These are phyloP conservation scores for Leccinum variicolor DNA, from an alignment of 768 basidiomycete species.

Conservation along the genomic window DNA sequence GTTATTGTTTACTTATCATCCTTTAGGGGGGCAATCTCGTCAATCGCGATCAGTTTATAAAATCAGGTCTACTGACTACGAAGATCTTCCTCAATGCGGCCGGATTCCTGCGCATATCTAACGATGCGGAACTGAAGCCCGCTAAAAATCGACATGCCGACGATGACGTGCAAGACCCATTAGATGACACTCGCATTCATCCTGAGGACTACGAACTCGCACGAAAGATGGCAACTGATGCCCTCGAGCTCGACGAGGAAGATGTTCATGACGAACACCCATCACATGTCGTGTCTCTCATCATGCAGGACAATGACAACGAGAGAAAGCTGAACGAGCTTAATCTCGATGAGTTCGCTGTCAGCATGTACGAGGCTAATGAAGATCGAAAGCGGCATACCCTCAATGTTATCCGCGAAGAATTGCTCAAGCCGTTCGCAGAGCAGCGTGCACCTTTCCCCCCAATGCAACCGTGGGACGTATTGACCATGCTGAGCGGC, in stretches of 20 bases:
- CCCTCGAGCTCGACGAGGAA: constrained; percentile 96
- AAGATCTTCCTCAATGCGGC: constrained; percentile 91
- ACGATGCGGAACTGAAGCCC: constrained; percentile 62
- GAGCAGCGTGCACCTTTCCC: constrained; percentile 70
- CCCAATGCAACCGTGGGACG: constrained; percentile 68
- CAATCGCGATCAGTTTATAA: constrained; percentile 88
- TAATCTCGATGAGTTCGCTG: constrained; percentile 94
- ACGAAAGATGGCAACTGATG: constrained; percentile 97
- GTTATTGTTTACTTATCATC: background rate
- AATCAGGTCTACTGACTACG: constrained; percentile 72
- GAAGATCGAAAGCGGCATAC: constrained; percentile 86
- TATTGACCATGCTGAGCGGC: constrained; percentile 93
- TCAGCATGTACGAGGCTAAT: constrained; percentile 82
- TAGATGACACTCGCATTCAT: constrained; percentile 95
- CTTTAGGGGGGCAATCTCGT: constrained; percentile 79
- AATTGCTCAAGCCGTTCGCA: constrained; percentile 75
- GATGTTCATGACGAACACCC: constrained; percentile 91
- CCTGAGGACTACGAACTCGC: constrained; percentile 98
- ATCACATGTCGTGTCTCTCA: constrained; percentile 79
- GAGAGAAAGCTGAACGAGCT: constrained; percentile 83
- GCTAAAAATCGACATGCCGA: constrained; percentile 58
- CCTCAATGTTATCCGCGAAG: constrained; percentile 83
- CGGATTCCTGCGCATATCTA: constrained; percentile 84
- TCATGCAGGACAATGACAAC: constrained; percentile 81
- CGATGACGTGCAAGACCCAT: constrained; percentile 76